Percentiles rank a stretch among this genome's conserved stretches.
Conservation (phyloP, 2,329 filamentous ascomycete species). For the Colletotrichum tanaceti region DNA sequence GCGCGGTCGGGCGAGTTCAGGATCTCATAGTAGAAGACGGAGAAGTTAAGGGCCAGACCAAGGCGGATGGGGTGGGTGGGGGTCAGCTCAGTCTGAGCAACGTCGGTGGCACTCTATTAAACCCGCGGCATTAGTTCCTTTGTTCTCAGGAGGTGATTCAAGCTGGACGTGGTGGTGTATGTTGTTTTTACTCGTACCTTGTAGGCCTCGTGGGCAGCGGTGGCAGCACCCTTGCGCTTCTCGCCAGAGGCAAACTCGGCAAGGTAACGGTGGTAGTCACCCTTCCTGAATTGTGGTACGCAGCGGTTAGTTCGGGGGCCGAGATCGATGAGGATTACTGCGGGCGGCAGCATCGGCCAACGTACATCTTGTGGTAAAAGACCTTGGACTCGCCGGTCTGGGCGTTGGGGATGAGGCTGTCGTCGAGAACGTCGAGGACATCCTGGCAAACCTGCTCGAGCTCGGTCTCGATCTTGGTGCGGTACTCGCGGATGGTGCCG, state of each 20-base stretch:
- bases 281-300: conserved; percentile 75
- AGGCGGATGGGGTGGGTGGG: conserved; percentile 98
- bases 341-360: conserved; percentile 45
- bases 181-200: conserved; percentile 73
- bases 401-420: conserved; percentile 94
- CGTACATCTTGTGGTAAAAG: conserved; percentile 99
- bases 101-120: conserved; percentile 89
- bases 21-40: conserved; percentile 99
- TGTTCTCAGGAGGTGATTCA: background rate
- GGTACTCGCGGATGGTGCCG: conserved; percentile 93
- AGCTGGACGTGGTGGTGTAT: no score
- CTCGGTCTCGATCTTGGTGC: conserved; percentile 97
- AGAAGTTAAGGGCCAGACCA: conserved; percentile 98
- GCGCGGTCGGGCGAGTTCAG: conserved; percentile 97
- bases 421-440: conserved; percentile 93
- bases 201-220: conserved; percentile 93
- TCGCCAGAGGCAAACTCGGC: conserved; percentile 93
- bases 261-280: conserved; percentile 95
- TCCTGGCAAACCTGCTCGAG: conserved; percentile 98
- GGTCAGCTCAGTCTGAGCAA: conserved; percentile 96
- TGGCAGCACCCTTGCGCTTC: conserved; percentile 90
- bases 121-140: conserved; percentile 13
- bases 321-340: background rate
- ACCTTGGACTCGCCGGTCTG: conserved; percentile 99
- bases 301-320: conserved; percentile 28